Evolutionary conservation across 805 yeast species (phyloP), one percentile per base, ranked within the genome.

Genomic region (Saturnispora mendoncae): DNA sequence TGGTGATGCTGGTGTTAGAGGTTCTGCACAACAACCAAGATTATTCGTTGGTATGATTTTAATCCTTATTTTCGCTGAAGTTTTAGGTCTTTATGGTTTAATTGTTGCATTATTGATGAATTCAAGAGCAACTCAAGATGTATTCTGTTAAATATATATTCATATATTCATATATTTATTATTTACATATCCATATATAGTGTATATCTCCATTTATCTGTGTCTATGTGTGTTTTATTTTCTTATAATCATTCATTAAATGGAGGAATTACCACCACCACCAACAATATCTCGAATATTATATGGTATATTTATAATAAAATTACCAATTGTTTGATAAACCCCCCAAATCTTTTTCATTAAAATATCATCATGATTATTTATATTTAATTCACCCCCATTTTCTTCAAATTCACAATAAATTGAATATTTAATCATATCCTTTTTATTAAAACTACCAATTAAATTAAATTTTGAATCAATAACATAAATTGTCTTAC

Each of bases 1-100:
- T 53, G 98, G 98, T 66, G 98, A 90, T 65, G 97, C 95, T 45
- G 98, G 98, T 76, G 97, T 90, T 45, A 84, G 97, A 74, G 95
- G 96, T 68, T 81, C 88, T 52, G 92, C 95, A 49, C 97, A 88
- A 67, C 98, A 90, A 70, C 97, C 97, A 64, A 84, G 96, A 74
- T 76, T 90, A 60, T 90, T 90, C 67, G 97, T 90, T 51, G 97
- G 97, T 66, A 90, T 90, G 94, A 85, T 90, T 71, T 79, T 90
- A 71, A 90, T 90, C 65, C 83, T 90, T 68, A 90, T 90, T 86
- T 90, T 90, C 70, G 96, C 97, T 51, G 98, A 90, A 78, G 97
- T 88, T 54, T 78, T 88, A 71, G 97, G 99, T 73, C 80, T 92
- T 55, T 61, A 92, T 68, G 99, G 99, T 62, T 78, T 92, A 61